Conservation (phyloP, 805 yeast species). For the Martiniozyma abietophila region DNA sequence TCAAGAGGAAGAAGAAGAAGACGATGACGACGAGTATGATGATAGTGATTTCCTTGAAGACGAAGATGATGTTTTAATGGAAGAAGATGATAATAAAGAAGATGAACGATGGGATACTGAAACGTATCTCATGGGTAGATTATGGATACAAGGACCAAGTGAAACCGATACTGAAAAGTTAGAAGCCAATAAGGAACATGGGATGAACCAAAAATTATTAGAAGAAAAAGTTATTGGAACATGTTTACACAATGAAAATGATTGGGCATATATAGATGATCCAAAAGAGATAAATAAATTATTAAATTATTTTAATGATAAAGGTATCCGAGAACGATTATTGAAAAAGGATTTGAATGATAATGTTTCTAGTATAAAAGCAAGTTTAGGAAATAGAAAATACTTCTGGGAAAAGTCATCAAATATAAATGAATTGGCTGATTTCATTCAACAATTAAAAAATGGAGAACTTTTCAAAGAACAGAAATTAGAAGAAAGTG, state of each 20-base stretch:
- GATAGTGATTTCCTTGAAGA: constrained; percentile 29
- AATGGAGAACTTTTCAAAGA: constrained; percentile 30
- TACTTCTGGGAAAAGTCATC: constrained; percentile 40
- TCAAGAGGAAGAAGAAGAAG: constrained; percentile 33
- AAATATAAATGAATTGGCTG: constrained; percentile 32
- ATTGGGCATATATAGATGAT: constrained; percentile 68
- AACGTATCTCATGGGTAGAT: constrained; percentile 67
- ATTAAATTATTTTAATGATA: constrained; percentile 58
- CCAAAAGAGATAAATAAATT: constrained; percentile 48
- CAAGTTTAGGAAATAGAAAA: constrained; percentile 34
- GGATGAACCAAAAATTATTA: constrained; percentile 48
- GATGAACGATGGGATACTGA: constrained; percentile 40
- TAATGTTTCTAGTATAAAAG: constrained; percentile 43
- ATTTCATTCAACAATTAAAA: constrained; percentile 28
- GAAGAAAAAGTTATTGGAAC: constrained; percentile 47
- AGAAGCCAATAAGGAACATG: constrained; percentile 28
- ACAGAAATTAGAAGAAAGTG: constrained; percentile 22
- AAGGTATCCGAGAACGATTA: constrained; percentile 65
- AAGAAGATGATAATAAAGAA: constrained; percentile 32
- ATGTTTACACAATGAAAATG: constrained; percentile 38
- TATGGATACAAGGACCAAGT: constrained; percentile 90
- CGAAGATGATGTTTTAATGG: constrained; percentile 15
- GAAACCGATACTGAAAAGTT: constrained; percentile 36
- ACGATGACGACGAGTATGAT: constrained; percentile 24
- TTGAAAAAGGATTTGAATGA: constrained; percentile 52